Evolutionary conservation across 2,329 filamentous ascomycete species (phyloP), one percentile per base, ranked within the genome.

Genomic region (Hypoxylon sp.): DNA sequence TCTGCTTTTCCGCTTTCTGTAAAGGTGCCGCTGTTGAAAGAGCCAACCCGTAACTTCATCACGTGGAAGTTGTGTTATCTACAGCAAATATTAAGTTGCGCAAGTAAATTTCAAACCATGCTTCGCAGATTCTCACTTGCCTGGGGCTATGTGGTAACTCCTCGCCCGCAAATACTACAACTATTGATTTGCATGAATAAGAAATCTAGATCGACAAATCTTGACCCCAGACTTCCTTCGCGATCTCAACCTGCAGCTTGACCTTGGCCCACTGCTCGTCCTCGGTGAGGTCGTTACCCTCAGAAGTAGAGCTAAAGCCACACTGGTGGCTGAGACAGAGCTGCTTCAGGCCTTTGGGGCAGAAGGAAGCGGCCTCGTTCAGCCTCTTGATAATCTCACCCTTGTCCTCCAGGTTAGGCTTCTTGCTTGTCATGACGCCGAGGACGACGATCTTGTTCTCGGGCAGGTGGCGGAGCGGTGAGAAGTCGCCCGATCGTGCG

Each of bases 241-340:
- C 85, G 73, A 88, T 87, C 71, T 86, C 84, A 0, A 85, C 82
- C 76, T 85, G 80, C 19, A 86, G 74, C 59, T 81, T 76, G 6
- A 87, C 77, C 81, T 88, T 88, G 2, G 81, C 84, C 85, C 85
- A 87, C 75, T 87, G 84, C 79, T 87, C 80, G 63, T 86, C 84
- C 74, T 86, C 82, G 9, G 76, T 82, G 68, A 88, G 76, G 64
- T 86, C 82, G 65, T 87, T 87, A 37, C 85, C 85, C 76, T 88
- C 85, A 60, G 81, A 81, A 5, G 84, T 87, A n/a, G 81, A 83
- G 71, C 80, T 83, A 73, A 87, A 87, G 3, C 85, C 85, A 71
- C 85, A 88, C 77, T 88, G 85, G 71, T 87, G 85, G 68, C 82
- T 85, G 64, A 87, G 72, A 73, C 83, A 85, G 63, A 87, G 76